Conservation (phyloP, 768 basidiomycete genomes). For the Floccularia luteovirens region DNA sequence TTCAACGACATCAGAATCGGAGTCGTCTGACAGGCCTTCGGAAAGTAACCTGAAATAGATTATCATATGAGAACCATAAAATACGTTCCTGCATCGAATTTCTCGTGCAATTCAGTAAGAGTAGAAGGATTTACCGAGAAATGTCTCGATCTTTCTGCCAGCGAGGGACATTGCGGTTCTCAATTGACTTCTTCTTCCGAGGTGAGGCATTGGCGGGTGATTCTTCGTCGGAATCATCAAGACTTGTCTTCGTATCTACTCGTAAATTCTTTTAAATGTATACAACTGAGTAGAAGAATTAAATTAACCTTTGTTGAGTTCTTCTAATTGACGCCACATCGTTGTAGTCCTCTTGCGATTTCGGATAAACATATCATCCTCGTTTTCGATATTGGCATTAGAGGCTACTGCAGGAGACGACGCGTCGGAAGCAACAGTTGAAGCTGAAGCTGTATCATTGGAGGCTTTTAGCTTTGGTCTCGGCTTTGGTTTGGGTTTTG, state of each 20-base stretch:
- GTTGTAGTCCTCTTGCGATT: constrained; percentile 50
- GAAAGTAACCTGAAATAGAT: constrained; percentile 27
- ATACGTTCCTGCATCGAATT: neutral
- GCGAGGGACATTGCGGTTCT: constrained; percentile 20
- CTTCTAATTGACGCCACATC: constrained; percentile 54
- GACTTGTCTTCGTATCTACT: constrained; percentile 10
- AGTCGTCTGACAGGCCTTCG: constrained; percentile 32
- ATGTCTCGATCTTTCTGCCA: constrained; percentile 36
- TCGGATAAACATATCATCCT: constrained; percentile 63
- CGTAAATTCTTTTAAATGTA: neutral
- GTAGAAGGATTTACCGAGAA: constrained; percentile 26
- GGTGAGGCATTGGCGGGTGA: constrained; percentile 22
- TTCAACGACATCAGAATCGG: constrained; percentile 37
- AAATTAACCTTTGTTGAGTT: constrained; percentile 45
- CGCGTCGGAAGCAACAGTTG: constrained; percentile 8
- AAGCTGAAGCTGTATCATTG: constrained; percentile 7
- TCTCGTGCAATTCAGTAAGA: neutral
- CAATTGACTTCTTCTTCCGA: constrained; percentile 27
- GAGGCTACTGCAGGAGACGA: constrained; percentile 12
- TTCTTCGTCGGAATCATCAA: constrained; percentile 11
- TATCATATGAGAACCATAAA: neutral
- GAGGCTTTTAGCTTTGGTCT: constrained; percentile 17
- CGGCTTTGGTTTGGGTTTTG: constrained; percentile 51
- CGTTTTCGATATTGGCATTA: constrained; percentile 16
- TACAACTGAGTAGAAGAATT: neutral